Conservation (phyloP, 2,329 filamentous ascomycete species). For the Diaporthe sp. region DNA sequence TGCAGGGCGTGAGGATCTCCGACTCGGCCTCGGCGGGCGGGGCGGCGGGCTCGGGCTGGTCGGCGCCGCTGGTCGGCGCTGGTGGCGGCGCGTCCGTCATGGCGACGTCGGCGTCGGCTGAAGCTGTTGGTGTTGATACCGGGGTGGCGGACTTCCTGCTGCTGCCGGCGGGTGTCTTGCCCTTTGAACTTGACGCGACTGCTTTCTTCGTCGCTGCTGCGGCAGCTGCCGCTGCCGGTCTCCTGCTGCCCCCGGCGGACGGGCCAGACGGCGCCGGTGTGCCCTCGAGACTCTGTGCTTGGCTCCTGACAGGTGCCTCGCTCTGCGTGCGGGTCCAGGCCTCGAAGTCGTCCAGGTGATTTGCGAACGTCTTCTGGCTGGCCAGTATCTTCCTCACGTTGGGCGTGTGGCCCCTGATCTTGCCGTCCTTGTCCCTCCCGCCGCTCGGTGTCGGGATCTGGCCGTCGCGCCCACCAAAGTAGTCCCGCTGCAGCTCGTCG, state of each 20-base stretch:
- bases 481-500: conserved; percentile 85
- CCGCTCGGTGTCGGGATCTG: conserved; percentile 77
- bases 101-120: conserved; percentile 50
- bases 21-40: conserved; percentile 47
- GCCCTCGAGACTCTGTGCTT: conserved; percentile 45
- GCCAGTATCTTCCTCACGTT: conserved; percentile 83
- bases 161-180: conserved; percentile 18
- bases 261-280: conserved; percentile 34
- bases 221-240: not conserved
- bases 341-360: conserved; percentile 85
- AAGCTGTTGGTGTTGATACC: conserved; percentile 24
- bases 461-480: conserved; percentile 71
- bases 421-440: conserved; percentile 56
- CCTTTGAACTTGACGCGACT: conserved; percentile 35
- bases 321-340: conserved; percentile 62
- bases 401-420: conserved; percentile 66
- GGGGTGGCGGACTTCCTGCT: conserved; percentile 35
- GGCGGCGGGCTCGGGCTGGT: conserved; percentile 42
- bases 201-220: conserved; percentile 33
- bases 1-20: conserved; percentile 53
- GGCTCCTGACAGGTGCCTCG: conserved; percentile 49
- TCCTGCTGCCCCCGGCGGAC: conserved; percentile 16
- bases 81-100: conserved; percentile 55
- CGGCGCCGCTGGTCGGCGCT: conserved; percentile 31
- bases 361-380: conserved; percentile 86